These are phyloP conservation scores for Bolboschoenus planiculmis DNA, from an alignment of 176 grass and related monocot genomes.

Conservation along the genomic window DNA sequence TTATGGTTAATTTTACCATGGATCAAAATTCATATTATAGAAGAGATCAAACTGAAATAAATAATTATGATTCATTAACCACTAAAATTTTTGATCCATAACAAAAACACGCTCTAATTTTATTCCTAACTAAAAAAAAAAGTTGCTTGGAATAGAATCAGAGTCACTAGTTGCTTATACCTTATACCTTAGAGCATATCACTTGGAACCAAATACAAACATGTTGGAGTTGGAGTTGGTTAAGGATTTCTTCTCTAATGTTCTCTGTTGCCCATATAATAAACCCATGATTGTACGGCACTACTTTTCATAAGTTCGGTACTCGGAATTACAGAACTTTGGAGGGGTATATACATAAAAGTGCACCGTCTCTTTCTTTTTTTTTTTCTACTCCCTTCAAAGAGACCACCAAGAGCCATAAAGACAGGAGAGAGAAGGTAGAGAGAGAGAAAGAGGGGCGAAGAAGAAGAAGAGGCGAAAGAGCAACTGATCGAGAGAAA, in stretches of 20 bases:
- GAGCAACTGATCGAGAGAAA: neutral
- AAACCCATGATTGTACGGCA: slow-evolving; percentile 16
- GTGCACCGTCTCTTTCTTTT: slow-evolving; percentile 24
- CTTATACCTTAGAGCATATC: neutral
- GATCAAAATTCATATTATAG: too few species aligned
- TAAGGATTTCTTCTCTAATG: neutral
- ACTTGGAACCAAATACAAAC: neutral
- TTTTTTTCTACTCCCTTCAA: slow-evolving; percentile 79
- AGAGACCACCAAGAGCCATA: slow-evolving; percentile 57
- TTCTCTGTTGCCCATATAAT: neutral
- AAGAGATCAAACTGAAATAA: too few species aligned
- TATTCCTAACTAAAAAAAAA: too few species aligned
- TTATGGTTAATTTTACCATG: too few species aligned
- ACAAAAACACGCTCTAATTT: too few species aligned
- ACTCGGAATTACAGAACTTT: neutral
- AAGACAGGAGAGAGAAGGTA: neutral
- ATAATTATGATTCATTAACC: too few species aligned
- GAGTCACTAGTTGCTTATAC: too few species aligned
- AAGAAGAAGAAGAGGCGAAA: slow-evolving; percentile 1
- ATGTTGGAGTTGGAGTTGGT: neutral
- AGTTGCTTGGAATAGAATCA: too few species aligned
- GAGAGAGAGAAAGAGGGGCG: neutral
- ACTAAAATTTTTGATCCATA: too few species aligned
- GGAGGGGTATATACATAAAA: slow-evolving; percentile 1
- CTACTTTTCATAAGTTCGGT: neutral